Evolutionary conservation across 1,139 yeast species (phyloP).

Genomic region (Yamadazyma atmosphaerica): DNA sequence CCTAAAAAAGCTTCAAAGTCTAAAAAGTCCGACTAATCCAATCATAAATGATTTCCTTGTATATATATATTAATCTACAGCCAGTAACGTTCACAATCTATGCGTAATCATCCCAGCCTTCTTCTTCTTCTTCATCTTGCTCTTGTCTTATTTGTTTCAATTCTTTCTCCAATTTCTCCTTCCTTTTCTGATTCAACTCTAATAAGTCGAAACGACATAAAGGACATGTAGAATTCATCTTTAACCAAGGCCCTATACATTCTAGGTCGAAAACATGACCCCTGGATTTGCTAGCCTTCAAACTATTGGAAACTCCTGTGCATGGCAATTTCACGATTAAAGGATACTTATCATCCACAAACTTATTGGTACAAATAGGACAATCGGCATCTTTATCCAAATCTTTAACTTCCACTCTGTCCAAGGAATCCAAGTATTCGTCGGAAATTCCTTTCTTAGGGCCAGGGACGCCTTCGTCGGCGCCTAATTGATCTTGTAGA

Average conservation of each 20-base stretch:
- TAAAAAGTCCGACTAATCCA: neutral
- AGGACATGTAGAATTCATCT: conserved; percentile 81
- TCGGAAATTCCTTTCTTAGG: conserved; percentile 59
- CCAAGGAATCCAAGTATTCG: conserved; percentile 71
- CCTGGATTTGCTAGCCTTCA: conserved; percentile 14
- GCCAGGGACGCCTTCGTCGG: neutral
- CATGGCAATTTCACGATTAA: conserved; percentile 82
- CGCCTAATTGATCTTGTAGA: conserved; percentile 17
- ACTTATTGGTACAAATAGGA: conserved; percentile 80
- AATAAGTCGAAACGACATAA: conserved; percentile 76
- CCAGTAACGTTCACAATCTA: no score
- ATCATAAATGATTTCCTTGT: conserved; percentile 1
- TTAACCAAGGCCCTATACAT: conserved; percentile 89
- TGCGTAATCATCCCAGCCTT: conserved; percentile 78
- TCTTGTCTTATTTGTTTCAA: conserved; percentile 48
- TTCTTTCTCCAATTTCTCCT: conserved; percentile 41
- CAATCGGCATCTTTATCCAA: conserved; percentile 62
- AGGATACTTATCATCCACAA: conserved; percentile 73
- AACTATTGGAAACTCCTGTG: conserved; percentile 23
- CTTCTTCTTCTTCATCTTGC: conserved; percentile 65
- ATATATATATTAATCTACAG: neutral
- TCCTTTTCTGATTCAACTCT: conserved; percentile 40
- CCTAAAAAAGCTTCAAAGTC: neutral
- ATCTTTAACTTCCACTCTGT: conserved; percentile 56
- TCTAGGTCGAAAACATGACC: conserved; percentile 83